Conservation (phyloP, 805 yeast species). For the Ogataea saltuana region DNA sequence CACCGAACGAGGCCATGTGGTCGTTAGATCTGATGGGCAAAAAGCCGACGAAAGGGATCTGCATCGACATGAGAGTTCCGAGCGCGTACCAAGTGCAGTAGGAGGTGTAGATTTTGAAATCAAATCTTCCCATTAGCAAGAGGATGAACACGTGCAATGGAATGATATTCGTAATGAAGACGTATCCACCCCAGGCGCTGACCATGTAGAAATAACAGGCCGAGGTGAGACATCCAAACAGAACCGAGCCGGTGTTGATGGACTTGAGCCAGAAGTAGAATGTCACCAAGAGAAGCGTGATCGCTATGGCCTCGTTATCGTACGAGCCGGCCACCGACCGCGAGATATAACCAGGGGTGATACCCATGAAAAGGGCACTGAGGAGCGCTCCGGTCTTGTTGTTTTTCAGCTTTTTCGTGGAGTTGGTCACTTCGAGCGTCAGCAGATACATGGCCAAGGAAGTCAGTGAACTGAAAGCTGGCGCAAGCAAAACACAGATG, state of each 20-base stretch:
- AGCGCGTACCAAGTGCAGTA: constrained; percentile 96
- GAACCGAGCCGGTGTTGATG: constrained; percentile 83
- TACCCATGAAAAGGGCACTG: constrained; percentile 93
- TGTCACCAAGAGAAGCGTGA: constrained; percentile 91
- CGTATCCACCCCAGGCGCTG: constrained; percentile 99
- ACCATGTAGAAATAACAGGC: constrained; percentile 96
- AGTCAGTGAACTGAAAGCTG: constrained; percentile 92
- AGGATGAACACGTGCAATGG: constrained; percentile 93
- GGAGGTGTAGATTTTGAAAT: constrained; percentile 78
- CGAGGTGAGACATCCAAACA: constrained; percentile 82
- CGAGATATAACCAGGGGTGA: constrained; percentile 98
- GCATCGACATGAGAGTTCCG: constrained; percentile 99
- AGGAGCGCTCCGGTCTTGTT: constrained; percentile 75
- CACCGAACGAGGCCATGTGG: constrained; percentile 98
- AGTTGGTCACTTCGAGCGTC: constrained; percentile 86
- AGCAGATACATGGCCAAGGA: constrained; percentile 86
- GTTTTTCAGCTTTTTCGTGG: constrained; percentile 32
- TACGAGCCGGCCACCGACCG: constrained; percentile 98
- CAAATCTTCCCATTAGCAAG: constrained; percentile 91
- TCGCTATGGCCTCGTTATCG: constrained; percentile 98
- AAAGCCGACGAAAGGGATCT: constrained; percentile 97
- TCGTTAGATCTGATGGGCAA: constrained; percentile 95
- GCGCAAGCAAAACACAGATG: constrained; percentile 93
- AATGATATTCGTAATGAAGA: constrained; percentile 94
- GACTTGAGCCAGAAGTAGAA: constrained; percentile 96